phyloP scores from a whole-genome alignment of 2,329 filamentous ascomycete genomes.

The Torrubiella hemipterigena region DNA sequence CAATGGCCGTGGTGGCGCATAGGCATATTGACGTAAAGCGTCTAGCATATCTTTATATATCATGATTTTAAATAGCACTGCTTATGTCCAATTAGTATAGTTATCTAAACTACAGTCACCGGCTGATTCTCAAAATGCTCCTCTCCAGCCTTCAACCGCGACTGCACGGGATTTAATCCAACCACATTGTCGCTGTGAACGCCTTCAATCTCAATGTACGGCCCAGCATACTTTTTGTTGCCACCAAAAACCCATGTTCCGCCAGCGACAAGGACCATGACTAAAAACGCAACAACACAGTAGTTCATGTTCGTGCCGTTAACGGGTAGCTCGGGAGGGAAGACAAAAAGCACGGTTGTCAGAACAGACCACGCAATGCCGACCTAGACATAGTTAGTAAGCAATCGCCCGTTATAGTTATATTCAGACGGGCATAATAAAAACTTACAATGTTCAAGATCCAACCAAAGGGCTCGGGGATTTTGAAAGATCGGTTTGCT shows the following conservation, averaged over 20 bases:
- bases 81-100: no score
- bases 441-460: neutral
- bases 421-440: neutral
- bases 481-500: neutral
- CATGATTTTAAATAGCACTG: no score
- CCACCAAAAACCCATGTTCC: conserved; percentile 36
- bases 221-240: conserved; percentile 28
- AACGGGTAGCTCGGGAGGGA: conserved; percentile 30
- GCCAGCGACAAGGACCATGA: conserved; percentile 31
- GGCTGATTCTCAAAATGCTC: neutral
- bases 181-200: neutral
- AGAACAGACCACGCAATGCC: conserved; percentile 54
- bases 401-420: neutral
- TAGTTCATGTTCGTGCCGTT: conserved; percentile 58
- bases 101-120: neutral
- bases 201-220: conserved; percentile 2
- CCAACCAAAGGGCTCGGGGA: neutral
- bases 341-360: conserved; percentile 49
- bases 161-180: neutral
- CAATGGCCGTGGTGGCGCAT: conserved; percentile 10
- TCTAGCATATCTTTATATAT: no score
- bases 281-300: conserved; percentile 33
- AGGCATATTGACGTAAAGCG: no score
- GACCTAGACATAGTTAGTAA: conserved; percentile 1
- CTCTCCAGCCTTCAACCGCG: neutral